phyloP scores from a whole-genome alignment of 768 basidiomycete species.

The Lyophyllum semitale region DNA sequence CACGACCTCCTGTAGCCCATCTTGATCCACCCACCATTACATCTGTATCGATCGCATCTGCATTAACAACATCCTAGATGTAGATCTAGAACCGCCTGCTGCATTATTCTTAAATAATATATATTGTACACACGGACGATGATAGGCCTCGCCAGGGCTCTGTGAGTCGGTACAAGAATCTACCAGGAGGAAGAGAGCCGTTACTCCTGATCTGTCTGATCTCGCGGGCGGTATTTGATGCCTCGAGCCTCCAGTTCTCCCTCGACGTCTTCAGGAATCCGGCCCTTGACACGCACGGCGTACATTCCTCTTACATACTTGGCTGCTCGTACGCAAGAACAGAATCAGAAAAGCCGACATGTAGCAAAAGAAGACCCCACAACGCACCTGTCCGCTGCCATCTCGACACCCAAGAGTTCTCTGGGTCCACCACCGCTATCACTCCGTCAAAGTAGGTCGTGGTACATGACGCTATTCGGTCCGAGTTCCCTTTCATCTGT shows the following conservation, averaged over 20 bases:
- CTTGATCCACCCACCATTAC: constrained; percentile 2
- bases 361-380: constrained; percentile 1
- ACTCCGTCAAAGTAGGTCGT: constrained; percentile 92
- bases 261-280: constrained; percentile 84
- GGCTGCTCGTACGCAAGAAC: constrained; percentile 45
- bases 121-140: constrained; percentile 14
- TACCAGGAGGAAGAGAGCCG: not conserved
- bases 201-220: constrained; percentile 76
- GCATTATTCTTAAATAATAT: constrained; percentile 1
- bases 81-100: no score
- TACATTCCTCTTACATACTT: constrained; percentile 93
- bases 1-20: constrained; percentile 62
- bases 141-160: not conserved
- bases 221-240: constrained; percentile 84
- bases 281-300: constrained; percentile 85
- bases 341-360: constrained; percentile 2
- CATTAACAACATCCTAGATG: no score
- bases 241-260: constrained; percentile 74
- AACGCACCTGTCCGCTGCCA: constrained; percentile 92
- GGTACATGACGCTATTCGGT: constrained; percentile 84
- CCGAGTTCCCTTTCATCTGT: constrained; percentile 89
- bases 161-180: not conserved
- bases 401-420: constrained; percentile 91
- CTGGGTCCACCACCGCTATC: constrained; percentile 83
- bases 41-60: no score